phyloP scores from a whole-genome alignment of 148 eudicot genomes.

The Chenopodium berlandieri region DNA sequence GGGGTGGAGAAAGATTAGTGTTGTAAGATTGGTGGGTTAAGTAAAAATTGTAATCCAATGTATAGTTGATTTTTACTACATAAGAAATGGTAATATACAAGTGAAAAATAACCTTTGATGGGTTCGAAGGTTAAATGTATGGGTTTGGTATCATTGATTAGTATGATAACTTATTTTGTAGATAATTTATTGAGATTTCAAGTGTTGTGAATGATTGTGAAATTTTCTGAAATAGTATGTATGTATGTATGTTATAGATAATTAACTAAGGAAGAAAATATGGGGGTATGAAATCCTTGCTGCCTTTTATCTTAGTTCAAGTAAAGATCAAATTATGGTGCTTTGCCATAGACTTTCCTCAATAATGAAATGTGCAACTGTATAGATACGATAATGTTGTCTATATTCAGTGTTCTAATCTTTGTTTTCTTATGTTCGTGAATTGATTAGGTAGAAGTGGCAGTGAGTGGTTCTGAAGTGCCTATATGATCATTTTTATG shows the following conservation, averaged over 20 bases:
- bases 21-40: neutral
- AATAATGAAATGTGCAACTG: neutral
- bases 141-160: neutral
- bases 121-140: neutral
- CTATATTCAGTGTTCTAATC: neutral
- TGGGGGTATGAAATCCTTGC: neutral
- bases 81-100: neutral
- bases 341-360: no score
- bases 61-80: neutral
- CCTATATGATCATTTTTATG: neutral
- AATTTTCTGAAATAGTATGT: neutral
- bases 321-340: neutral
- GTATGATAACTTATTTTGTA: neutral
- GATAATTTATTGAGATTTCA: neutral
- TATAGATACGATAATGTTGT: neutral
- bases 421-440: neutral
- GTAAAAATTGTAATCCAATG: neutral
- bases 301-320: neutral
- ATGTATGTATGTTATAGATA: neutral
- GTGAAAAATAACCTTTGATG: no score
- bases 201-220: neutral
- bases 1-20: neutral
- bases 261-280: neutral
- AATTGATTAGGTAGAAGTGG: neutral
- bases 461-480: neutral